phyloP scores from a whole-genome alignment of 164 flowering plant species.

The Cinnamomum micranthum region DNA sequence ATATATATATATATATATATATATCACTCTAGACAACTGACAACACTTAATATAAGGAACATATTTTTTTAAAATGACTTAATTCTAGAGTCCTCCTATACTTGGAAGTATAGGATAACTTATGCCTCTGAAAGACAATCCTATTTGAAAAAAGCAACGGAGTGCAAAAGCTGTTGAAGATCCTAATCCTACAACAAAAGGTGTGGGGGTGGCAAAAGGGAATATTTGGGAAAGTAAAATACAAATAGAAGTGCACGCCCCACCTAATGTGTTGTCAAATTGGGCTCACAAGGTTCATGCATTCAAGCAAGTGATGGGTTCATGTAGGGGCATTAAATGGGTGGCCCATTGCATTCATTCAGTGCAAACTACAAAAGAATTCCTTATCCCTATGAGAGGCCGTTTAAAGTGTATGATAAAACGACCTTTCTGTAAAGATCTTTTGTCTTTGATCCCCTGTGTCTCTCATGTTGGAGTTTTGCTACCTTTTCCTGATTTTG shows the following conservation, averaged over 20 bases:
- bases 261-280: not conserved
- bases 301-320: not conserved
- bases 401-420: not conserved
- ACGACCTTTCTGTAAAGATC: not conserved
- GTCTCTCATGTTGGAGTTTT: conserved; percentile 3
- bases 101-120: too few relatives aligned
- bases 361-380: not conserved
- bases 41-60: too few relatives aligned
- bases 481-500: not conserved
- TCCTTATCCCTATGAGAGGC: not conserved
- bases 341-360: conserved; percentile 5
- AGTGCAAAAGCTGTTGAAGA: not conserved
- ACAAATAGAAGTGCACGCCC: not conserved
- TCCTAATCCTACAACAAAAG: not conserved
- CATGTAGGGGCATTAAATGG: not conserved
- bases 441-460: not conserved
- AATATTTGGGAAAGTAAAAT: not conserved
- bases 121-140: too few relatives aligned
- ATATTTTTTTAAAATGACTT: too few relatives aligned
- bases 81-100: too few relatives aligned
- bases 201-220: not conserved
- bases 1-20: too few relatives aligned
- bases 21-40: too few relatives aligned
- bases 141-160: not conserved
- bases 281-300: not conserved